Base-by-base conservation (phyloP, 192 early-diverging fungal species). In the Linnemannia schmuckeri region DNA sequence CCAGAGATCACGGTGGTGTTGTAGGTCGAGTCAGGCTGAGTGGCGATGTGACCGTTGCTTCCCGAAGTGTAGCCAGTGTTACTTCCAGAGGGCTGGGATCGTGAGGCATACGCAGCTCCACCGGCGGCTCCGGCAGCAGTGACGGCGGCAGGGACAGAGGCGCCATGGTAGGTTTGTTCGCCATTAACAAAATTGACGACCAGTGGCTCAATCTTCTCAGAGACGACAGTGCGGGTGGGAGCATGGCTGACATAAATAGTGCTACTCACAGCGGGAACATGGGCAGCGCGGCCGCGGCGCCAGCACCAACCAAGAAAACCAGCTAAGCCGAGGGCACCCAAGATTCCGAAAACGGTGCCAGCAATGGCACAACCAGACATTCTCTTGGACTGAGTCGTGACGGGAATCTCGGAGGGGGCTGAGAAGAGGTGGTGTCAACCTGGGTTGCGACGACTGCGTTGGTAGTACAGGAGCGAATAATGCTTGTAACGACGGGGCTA, bases 191-290 rank as follows among this genome's bases (percentile, higher is more conserved):
- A n/a, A 44, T 70, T 82, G n/a, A 78, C 72, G 33, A 83, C 82
- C 33, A 83, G 72, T n/a, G 82, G 82, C 72, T 83, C 82, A 44
- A 78, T 74, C 76, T 83, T 83, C 72, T 83, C 82, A 1, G 55
- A 46, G 15, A 83, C 77, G 3, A 61, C 52, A 7, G 82, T 83
- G 41, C 76, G 76, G 0, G 76, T 49, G 1, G 76, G 38, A 6
- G 38, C 30, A n/a, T 83, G 76, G 12, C 37, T 27, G 54, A 75
- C 55, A n/a, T 49, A 69, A 40, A 66, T 82, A 24, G 74, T 55
- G 35, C 33, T 27, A 3, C 61, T 66, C 15, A 57, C 38, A 20
- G 35, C 22, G 9, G 77, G 27, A 1, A 63, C 54, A 35, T 82
- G 81, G 17, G 68, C 76, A 12, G 20, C 75, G 47, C 77, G 82